Base-by-base conservation (phyloP, 768 basidiomycete genomes). In the Boletales sp. region DNA sequence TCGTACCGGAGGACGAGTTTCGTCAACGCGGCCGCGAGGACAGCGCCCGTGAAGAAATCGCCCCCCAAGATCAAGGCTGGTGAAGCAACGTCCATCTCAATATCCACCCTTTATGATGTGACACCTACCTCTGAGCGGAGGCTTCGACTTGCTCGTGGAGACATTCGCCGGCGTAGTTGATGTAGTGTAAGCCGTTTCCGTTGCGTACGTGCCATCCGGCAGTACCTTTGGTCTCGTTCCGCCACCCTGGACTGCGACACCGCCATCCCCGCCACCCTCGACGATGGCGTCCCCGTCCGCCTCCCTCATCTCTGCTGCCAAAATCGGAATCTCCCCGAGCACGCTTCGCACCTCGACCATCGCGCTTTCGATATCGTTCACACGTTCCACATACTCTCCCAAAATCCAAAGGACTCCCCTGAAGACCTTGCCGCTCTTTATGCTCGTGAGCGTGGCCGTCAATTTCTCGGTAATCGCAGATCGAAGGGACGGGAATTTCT, bases 131-230 rank as follows among this genome's bases (percentile, higher is more conserved):
- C 96, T 74, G 44, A 98, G 70, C 18, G 96, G 94, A 0, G 96
- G 95, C 68, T 96, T 98, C 34, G 88, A 80, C 68, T 92, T 92
- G 54, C 88, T 88, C 35, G 87, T 84, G 58, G 95, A 91, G 46
- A 89, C 68, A 51, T 78, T 77, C 6, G 84, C 84, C 33, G 79
- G 70, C 32, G 72, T 74, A n/a, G 77, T n/a, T n/a, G n/a, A 68
- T 45, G 78, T 80, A 21, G 80, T 83, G 71, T 85, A 97, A 12
- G 90, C 91, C 2, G 91, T 91, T 73, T 98, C 96, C 6, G 95
- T 97, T 1, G 94, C 96, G 64, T 99, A 98, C 3, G 95, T 98
- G 9, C 96, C 96, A 61, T 99, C 96, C 17, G 93, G 93, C 51
- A 96, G 73, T 10, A 98, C 89, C 62, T 81, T 84, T 8, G 82